These are phyloP conservation scores for Ophiostoma australiae DNA, from an alignment of 2,329 filamentous ascomycete species.

Conservation along the genomic window DNA sequence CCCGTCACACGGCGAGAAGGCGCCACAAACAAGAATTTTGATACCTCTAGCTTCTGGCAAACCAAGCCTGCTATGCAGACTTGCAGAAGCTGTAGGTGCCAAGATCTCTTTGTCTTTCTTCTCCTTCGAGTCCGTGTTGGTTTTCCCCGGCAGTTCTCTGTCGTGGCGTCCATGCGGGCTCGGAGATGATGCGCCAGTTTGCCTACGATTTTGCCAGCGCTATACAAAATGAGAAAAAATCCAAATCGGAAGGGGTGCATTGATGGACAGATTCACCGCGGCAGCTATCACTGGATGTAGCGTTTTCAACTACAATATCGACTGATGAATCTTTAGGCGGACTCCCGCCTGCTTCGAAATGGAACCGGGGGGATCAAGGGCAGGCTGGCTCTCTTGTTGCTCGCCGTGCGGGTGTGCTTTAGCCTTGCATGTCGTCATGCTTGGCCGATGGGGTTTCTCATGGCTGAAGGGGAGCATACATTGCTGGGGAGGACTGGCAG, in stretches of 20 bases:
- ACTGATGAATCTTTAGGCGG: not conserved
- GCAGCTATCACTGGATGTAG: conserved; percentile 11
- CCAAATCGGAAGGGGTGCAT: not conserved
- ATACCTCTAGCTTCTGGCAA: not conserved
- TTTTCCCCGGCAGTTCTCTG: not conserved
- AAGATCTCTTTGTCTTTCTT: conserved; percentile 21
- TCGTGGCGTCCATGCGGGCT: not conserved
- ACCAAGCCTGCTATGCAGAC: not conserved
- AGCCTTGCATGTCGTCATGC: conserved; percentile 26
- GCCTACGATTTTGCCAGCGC: conserved; percentile 88
- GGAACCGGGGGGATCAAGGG: not conserved
- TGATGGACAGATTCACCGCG: not conserved
- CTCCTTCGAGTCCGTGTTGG: conserved; percentile 27
- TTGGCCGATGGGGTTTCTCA: not conserved
- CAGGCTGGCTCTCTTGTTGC: not conserved
- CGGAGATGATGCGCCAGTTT: conserved; percentile 73
- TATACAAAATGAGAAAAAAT: conserved; percentile 31
- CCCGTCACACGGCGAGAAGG: conserved; percentile 33
- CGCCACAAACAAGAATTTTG: conserved; percentile 40
- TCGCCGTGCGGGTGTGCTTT: not conserved
- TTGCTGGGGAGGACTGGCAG: not conserved
- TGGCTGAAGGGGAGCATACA: not conserved
- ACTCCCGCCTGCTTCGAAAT: not conserved
- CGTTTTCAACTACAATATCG: not conserved
- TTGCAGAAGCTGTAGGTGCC: not conserved